Base-by-base conservation (phyloP, 148 eudicot species). In the Spergularia bocconei region DNA sequence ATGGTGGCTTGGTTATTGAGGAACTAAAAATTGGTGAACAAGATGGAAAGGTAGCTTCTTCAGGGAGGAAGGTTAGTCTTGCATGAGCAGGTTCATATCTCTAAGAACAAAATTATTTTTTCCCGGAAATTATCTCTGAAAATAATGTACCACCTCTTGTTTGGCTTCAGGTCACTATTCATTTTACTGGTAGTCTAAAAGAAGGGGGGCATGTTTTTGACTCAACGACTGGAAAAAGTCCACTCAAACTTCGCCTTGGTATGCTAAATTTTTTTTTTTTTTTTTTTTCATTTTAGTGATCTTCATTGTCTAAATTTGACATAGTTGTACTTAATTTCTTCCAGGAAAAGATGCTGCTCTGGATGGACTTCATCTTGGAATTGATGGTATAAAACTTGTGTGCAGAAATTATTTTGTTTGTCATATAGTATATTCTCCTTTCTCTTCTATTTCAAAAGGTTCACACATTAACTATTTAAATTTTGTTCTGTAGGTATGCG, bases 181-280 rank as follows among this genome's bases (percentile, higher is more conserved):
- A 78, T 73, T 94, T 83, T 72, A 85, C 86, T 65, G 93, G 81
- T 80, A 85, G 56, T 79, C 60, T 90, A 79, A 90, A 82, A 79
- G 95, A 85, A 54, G 85, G 77, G 51, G 93, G 88, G 54, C 78
- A 48, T 57, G 73, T 84, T 11, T 80, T 90, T 79, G 86, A 85
- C 73, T 80, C 96, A 7, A 86, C 84, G 73, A 59, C 81, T 67
- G 91, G 90, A 63, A 84, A 85, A 69, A 56, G 76, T 65, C 93
- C 96, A 58, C 75, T 75, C 21, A 88, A 83, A 75, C 88, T 91
- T 63, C 92, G 92, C 21, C 81, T 93, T 72, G 96, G 98, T 91
- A 93, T 23, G 62, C 61, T 72, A 15, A 15, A 48, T 44, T 39
- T 47, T 67, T 29, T 20, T 47, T 64, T 17, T 0, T 47, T 67